Evolutionary conservation across 2,329 filamentous ascomycete genomes (phyloP).

Genomic region (Aspergillus latus): DNA sequence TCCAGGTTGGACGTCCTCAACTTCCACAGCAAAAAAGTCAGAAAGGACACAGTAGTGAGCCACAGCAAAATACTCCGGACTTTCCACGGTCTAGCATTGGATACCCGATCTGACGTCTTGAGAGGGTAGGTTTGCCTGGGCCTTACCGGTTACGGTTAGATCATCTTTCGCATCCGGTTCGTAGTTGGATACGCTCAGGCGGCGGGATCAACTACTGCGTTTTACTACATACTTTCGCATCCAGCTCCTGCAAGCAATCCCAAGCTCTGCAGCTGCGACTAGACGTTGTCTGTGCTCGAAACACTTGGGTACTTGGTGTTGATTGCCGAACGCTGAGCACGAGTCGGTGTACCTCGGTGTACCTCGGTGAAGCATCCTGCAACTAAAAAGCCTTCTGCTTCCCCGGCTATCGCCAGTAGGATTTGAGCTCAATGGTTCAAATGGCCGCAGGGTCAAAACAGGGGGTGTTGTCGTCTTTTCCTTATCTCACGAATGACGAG

Average conservation of each 20-base stretch:
- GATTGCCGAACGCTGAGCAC: not conserved
- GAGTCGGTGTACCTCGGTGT: slow-evolving; percentile 20
- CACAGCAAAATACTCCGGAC: not conserved
- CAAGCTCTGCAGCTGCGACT: not conserved
- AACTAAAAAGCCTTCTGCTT: slow-evolving; percentile 14
- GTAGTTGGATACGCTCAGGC: not conserved
- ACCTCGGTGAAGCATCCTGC: slow-evolving; percentile 6
- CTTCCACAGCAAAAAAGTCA: not conserved
- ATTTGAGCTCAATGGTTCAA: slow-evolving; percentile 6
- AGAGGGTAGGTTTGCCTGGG: not conserved
- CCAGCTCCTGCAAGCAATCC: slow-evolving; percentile 17
- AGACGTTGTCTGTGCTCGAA: slow-evolving; percentile 8
- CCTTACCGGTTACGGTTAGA: slow-evolving; percentile 1
- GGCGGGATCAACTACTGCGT: slow-evolving; percentile 1
- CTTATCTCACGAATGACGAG: slow-evolving; percentile 61
- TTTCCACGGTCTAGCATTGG: not conserved
- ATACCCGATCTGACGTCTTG: not conserved
- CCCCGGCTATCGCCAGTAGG: slow-evolving; percentile 6
- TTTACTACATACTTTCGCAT: not conserved
- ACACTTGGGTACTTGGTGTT: slow-evolving; percentile 7
- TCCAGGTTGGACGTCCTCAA: not conserved
- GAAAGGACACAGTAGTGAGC: not conserved
- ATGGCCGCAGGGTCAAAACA: slow-evolving; percentile 14
- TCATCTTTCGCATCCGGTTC: slow-evolving; percentile 4
- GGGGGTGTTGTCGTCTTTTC: slow-evolving; percentile 48